A percentile compares a stretch with the other conserved stretches of the same genome.
Conservation (phyloP, 2,329 filamentous ascomycete species). For the Madurella fahalii region DNA sequence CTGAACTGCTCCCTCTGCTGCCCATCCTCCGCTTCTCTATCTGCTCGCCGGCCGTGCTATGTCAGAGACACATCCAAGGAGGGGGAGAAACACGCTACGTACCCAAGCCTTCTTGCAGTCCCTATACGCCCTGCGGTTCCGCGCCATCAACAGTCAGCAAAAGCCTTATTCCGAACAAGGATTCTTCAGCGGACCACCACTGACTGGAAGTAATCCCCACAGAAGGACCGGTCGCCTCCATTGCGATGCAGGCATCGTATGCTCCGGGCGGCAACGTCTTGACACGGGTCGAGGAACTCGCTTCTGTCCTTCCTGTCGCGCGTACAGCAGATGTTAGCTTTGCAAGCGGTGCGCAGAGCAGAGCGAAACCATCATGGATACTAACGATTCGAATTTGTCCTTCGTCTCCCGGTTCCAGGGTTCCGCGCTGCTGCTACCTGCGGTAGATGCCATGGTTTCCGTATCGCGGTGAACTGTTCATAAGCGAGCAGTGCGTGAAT, state of each 20-base stretch:
- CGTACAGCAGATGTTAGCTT: conserved; percentile 13
- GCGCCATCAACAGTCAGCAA: conserved; percentile 7
- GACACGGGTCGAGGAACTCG: conserved; percentile 92
- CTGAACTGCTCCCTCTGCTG: conserved; percentile 23
- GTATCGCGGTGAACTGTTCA: not conserved
- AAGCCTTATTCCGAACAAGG: not conserved
- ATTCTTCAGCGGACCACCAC: conserved; percentile 31
- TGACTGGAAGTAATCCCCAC: conserved; percentile 91
- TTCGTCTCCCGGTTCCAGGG: conserved; percentile 59
- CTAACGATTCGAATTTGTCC: conserved; percentile 61
- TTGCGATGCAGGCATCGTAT: conserved; percentile 88
- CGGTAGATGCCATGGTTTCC: conserved; percentile 17
- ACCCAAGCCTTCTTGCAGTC: conserved; percentile 97
- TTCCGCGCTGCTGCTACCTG: conserved; percentile 25
- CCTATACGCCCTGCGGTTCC: conserved; percentile 67
- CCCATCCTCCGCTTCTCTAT: conserved; percentile 30
- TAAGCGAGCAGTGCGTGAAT: not conserved
- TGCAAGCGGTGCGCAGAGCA: not conserved
- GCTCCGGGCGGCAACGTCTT: conserved; percentile 82
- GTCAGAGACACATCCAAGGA: not conserved
- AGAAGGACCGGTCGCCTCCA: conserved; percentile 82
- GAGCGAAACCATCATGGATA: conserved; percentile 2
- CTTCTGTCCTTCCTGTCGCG: conserved; percentile 71
- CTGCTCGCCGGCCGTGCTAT: conserved; percentile 15
- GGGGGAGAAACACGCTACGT: conserved; percentile 27